These are phyloP conservation scores for Candida sp. DNA, from an alignment of 1,139 yeast genomes.

Conservation along the genomic window DNA sequence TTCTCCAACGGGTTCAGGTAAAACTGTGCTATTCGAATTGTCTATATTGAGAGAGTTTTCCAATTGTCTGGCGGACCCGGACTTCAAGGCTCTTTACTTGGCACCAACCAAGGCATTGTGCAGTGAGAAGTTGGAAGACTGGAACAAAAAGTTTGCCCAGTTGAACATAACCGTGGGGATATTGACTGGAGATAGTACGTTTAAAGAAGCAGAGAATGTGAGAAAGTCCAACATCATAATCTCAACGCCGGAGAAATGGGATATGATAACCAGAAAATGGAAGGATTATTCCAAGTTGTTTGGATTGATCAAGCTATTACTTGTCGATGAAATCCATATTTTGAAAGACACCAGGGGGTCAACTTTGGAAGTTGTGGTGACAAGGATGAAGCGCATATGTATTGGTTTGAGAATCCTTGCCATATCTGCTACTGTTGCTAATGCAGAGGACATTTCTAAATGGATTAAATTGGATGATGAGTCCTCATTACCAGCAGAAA, in stretches of 20 bases:
- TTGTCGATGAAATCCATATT: slow-evolving; percentile 57
- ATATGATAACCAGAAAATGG: slow-evolving; percentile 54
- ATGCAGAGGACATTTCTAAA: slow-evolving; percentile 48
- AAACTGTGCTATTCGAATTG: slow-evolving; percentile 56
- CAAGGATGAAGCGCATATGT: slow-evolving; percentile 52
- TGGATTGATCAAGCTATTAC: slow-evolving; percentile 38
- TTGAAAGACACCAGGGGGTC: slow-evolving; percentile 54
- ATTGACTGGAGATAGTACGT: slow-evolving; percentile 53
- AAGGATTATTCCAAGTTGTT: slow-evolving; percentile 42
- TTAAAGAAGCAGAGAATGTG: slow-evolving; percentile 41
- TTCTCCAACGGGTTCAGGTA: slow-evolving; percentile 64
- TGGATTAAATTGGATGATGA: slow-evolving; percentile 40
- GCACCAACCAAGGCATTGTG: slow-evolving; percentile 63
- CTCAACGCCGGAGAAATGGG: slow-evolving; percentile 66
- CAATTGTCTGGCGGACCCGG: slow-evolving; percentile 10
- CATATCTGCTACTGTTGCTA: slow-evolving; percentile 59
- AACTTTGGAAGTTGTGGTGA: slow-evolving; percentile 53
- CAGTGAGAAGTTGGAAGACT: slow-evolving; percentile 43
- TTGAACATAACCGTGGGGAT: slow-evolving; percentile 45
- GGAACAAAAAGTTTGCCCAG: slow-evolving; percentile 40
- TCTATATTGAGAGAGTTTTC: slow-evolving; percentile 45
- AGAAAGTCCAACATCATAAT: slow-evolving; percentile 49
- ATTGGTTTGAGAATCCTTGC: slow-evolving; percentile 48
- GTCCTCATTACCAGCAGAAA: slow-evolving; percentile 23
- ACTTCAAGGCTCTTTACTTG: slow-evolving; percentile 46